Evolutionary conservation across 345 rosid species (phyloP).

Genomic region (Heritiera fomes): DNA sequence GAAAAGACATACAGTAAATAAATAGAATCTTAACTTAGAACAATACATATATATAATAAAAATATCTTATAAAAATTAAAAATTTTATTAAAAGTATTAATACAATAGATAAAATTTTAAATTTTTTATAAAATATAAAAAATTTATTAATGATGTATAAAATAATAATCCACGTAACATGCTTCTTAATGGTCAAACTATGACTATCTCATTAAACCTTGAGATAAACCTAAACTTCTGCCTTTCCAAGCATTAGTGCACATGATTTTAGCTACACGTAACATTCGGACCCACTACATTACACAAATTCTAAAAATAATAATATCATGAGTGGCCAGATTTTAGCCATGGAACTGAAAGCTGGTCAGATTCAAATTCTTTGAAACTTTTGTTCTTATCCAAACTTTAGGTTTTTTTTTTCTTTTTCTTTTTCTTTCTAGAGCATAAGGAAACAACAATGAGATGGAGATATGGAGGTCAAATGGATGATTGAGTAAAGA

Average conservation of each 20-base stretch:
- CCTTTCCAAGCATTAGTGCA: neutral
- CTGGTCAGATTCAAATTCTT: neutral
- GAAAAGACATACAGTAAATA: too few species aligned
- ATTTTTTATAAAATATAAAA: too few species aligned
- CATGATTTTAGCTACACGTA: neutral
- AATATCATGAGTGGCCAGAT: neutral
- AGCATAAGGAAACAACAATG: neutral
- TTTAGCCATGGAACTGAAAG: neutral
- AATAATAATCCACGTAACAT: too few species aligned
- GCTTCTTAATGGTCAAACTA: too few species aligned
- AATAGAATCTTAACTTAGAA: too few species aligned
- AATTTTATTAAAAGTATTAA: too few species aligned
- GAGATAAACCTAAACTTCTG: neutral
- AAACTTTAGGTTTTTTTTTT: too few species aligned
- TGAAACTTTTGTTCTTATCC: slow-evolving; percentile 7
- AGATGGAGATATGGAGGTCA: neutral
- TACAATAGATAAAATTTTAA: too few species aligned
- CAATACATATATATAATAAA: too few species aligned
- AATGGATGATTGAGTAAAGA: neutral
- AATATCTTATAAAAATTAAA: too few species aligned
- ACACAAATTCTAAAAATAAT: neutral
- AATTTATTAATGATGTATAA: too few species aligned
- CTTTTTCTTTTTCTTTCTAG: neutral
- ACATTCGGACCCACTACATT: neutral
- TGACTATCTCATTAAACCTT: neutral